Conservation (phyloP, 371 early-diverging fungal genomes). For the Apophysomyces variabilis region DNA sequence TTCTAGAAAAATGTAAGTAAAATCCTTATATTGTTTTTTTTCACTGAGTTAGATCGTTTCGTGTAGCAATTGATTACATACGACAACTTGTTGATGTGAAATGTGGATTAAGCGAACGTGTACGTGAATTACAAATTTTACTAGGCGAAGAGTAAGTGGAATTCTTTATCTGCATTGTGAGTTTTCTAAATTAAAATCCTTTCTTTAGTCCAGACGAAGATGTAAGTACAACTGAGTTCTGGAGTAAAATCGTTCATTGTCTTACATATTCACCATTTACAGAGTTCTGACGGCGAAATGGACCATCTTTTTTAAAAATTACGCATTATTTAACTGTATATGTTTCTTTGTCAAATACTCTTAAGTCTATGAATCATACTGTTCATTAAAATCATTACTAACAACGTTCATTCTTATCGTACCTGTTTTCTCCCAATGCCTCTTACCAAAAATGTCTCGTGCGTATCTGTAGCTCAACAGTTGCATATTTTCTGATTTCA, state of each 20-base stretch:
- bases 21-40: conserved; percentile 2
- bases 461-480: neutral
- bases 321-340: neutral
- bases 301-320: neutral
- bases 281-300: conserved; percentile 18
- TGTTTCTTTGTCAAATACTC: neutral
- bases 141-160: conserved; percentile 16
- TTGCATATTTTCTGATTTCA: neutral
- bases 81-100: conserved; percentile 20
- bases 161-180: neutral
- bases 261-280: neutral
- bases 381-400: too few species aligned
- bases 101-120: conserved; percentile 5
- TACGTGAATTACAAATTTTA: conserved; percentile 10
- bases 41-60: neutral
- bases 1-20: conserved; percentile 38
- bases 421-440: neutral
- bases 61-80: conserved; percentile 22
- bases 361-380: neutral
- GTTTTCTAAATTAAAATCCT: neutral
- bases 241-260: neutral
- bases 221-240: conserved; percentile 1
- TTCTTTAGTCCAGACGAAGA: conserved; percentile 14
- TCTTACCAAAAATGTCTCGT: neutral
- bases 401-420: too few species aligned